phyloP scores from a whole-genome alignment of 176 grass and related monocot species.

The Musa troglodytarum region DNA sequence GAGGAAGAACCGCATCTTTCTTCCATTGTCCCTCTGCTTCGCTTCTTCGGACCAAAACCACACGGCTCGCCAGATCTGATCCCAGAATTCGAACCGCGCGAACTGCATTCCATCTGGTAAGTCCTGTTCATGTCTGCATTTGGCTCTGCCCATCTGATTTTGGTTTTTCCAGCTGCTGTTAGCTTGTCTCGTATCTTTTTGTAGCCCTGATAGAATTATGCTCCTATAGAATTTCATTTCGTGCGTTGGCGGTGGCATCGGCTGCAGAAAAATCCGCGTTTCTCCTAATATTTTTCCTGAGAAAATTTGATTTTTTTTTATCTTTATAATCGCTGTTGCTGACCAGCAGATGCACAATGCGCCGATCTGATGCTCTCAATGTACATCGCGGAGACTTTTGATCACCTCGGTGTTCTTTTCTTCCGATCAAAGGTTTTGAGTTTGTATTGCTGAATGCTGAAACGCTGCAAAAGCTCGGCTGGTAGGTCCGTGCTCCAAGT shows the following conservation, averaged over 20 bases:
- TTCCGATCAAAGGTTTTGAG: not conserved
- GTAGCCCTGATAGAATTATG: not conserved
- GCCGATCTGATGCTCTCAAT: not conserved
- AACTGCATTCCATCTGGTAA: not conserved
- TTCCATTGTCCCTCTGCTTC: no score
- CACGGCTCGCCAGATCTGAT: conserved; percentile 1
- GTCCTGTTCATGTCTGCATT: not conserved
- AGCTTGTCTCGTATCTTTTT: not conserved
- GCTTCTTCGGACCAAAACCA: not conserved
- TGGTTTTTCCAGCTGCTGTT: not conserved
- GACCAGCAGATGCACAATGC: not conserved
- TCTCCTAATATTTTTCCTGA: not conserved
- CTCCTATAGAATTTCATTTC: not conserved
- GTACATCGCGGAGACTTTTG: not conserved
- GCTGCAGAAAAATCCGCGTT: not conserved
- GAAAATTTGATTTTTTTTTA: not conserved
- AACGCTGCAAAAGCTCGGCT: not conserved
- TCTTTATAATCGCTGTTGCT: not conserved
- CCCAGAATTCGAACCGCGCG: not conserved
- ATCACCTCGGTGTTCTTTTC: not conserved
- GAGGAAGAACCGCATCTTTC: not conserved
- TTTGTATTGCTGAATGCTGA: not conserved
- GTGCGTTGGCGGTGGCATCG: not conserved
- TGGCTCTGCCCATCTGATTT: not conserved
- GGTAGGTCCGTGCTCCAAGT: conserved; percentile 3